Evolutionary conservation across 2,329 filamentous ascomycete species (phyloP), one percentile per base, ranked within the genome.

Genomic region (Alternaria triticina): DNA sequence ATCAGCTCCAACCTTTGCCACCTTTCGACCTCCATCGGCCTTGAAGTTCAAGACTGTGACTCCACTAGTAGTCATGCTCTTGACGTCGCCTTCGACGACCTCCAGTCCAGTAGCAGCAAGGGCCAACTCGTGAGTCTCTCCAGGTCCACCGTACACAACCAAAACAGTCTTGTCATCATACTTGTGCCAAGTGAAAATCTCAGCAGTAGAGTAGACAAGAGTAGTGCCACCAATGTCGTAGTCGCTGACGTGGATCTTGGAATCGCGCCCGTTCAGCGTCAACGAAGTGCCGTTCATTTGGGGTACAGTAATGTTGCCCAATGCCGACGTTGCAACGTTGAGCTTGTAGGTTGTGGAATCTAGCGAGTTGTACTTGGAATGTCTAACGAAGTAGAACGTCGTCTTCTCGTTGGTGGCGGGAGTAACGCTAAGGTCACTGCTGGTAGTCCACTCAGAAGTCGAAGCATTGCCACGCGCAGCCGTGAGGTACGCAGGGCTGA

Each of bases 161-260:
- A 91, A 77, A 1, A 89, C 85, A 13, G 87, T 89, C 74, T 85
- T 86, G 43, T 85, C 80, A 0, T 82, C 83, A 62, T 90, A 88
- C 55, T 86, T 84, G 75, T 92, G 90, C 87, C 89, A 91, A 0
- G 89, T 91, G 65, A 88, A 77, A 23, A 92, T 86, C 70, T 93
- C 90, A 0, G 88, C 89, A 2, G 90, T 90, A 0, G 88, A 91
- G 77, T 92, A 93, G 1, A 91, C 75, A 15, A 93, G 72, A 1
- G 82, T 86, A 6, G 82, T 78, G n/a, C 85, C 84, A 0, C 87
- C 88, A 50, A 92, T 78, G 12, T 86, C 82, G 62, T 92, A 92
- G 68, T 92, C 88, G 0, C 86, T 88, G 5, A 92, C 86, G 70
- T 90, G 87, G 45, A 91, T 85, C 78, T 85, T 91, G 0, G 89